These are phyloP conservation scores for Aphanocladium album DNA, from an alignment of 2,329 filamentous ascomycete species.

Conservation along the genomic window DNA sequence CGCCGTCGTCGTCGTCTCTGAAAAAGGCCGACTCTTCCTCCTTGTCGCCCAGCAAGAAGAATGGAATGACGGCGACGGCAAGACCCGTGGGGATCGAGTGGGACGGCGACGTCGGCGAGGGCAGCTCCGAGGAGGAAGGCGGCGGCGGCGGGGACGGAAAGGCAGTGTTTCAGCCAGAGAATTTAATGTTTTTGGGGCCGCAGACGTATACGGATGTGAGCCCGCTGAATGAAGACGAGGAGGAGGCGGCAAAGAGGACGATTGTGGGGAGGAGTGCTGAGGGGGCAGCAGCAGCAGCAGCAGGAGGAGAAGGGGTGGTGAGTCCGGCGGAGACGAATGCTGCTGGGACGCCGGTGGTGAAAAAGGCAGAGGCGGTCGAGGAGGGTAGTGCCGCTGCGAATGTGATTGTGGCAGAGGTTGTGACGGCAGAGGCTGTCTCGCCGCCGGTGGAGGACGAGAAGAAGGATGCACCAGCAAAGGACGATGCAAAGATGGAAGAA, in stretches of 20 bases:
- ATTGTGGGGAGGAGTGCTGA: slow-evolving; percentile 19
- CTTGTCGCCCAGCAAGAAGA: too few relatives aligned
- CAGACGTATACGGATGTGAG: slow-evolving; percentile 42
- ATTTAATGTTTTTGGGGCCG: slow-evolving; percentile 49
- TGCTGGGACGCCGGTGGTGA: neutral
- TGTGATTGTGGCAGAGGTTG: neutral
- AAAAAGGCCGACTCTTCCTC: slow-evolving; percentile 10
- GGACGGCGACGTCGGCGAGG: slow-evolving; percentile 29
- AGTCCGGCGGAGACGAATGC: slow-evolving; percentile 26
- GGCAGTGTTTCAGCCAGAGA: slow-evolving; percentile 46
- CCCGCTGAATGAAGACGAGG: slow-evolving; percentile 37
- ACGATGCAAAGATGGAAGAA: neutral
- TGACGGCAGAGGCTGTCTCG: neutral
- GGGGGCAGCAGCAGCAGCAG: neutral
- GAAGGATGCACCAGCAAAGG: neutral
- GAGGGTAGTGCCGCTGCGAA: neutral
- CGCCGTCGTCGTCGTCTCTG: neutral
- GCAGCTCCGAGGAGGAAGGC: slow-evolving; percentile 28
- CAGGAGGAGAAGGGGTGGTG: slow-evolving; percentile 20
- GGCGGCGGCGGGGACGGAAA: slow-evolving; percentile 27
- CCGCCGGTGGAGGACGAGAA: neutral
- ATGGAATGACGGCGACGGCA: slow-evolving; percentile 27
- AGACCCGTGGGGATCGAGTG: slow-evolving; percentile 21
- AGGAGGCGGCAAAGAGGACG: slow-evolving; percentile 24
- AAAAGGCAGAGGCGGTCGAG: neutral